Conservation (phyloP, 2,329 filamentous ascomycete species). For the Chrysosporium queenslandicum region DNA sequence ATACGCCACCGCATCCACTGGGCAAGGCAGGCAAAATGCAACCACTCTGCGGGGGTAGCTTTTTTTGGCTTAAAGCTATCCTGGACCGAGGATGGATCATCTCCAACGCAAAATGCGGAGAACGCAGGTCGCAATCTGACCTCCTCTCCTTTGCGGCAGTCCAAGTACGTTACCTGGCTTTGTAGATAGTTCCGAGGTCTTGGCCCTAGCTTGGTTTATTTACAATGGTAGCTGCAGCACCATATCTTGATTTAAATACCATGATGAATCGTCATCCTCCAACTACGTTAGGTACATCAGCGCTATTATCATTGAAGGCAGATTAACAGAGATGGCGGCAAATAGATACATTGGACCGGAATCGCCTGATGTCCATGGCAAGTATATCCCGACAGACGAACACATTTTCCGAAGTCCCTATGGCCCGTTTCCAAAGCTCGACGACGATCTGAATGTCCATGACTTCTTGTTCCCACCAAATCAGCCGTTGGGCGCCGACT, state of each 20-base stretch:
- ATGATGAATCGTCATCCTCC: too few relatives aligned
- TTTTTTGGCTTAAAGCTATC: not conserved
- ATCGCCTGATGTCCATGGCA: constrained; percentile 8
- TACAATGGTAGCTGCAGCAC: too few relatives aligned
- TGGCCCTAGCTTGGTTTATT: not conserved
- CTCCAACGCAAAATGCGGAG: not conserved
- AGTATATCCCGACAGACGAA: constrained; percentile 15
- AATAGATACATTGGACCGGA: constrained; percentile 7
- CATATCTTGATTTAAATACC: too few relatives aligned
- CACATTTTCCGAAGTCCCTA: constrained; percentile 13
- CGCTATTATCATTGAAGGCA: not conserved
- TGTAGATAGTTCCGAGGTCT: not conserved
- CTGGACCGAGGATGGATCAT: constrained; percentile 1
- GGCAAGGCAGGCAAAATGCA: not conserved
- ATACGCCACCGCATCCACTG: not conserved
- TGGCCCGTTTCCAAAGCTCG: constrained; percentile 13
- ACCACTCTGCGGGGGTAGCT: constrained; percentile 1
- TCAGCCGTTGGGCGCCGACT: constrained; percentile 7
- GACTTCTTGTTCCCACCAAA: constrained; percentile 13
- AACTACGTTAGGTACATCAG: too few relatives aligned
- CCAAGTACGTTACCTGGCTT: too few relatives aligned
- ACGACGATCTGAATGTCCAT: constrained; percentile 11
- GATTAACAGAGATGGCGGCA: constrained; percentile 3
- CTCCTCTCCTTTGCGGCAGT: too few relatives aligned
- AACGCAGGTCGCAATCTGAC: not conserved